These are phyloP conservation scores for Dovyalis caffra DNA, from an alignment of 345 rosid species.

Conservation along the genomic window DNA sequence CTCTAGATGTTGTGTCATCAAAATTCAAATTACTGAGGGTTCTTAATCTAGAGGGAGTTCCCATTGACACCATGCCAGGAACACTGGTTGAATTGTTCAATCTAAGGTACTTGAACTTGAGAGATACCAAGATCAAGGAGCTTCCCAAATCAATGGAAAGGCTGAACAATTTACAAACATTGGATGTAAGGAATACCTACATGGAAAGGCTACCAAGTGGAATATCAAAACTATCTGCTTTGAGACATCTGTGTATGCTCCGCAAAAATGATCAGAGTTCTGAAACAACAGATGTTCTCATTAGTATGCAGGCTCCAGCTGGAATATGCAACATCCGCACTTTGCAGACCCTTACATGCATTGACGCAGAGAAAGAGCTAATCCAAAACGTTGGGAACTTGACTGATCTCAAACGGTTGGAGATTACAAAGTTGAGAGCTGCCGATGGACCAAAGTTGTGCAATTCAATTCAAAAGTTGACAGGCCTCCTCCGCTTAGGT, in stretches of 20 bases:
- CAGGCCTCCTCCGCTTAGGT: conserved; percentile 16
- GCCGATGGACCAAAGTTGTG: conserved; percentile 25
- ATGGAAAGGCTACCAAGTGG: conserved; percentile 26
- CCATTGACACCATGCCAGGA: conserved; percentile 22
- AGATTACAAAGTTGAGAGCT: conserved; percentile 26
- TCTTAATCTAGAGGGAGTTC: conserved; percentile 21
- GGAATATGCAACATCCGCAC: conserved; percentile 21
- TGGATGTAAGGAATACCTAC: conserved; percentile 24
- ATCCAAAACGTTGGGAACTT: conserved; percentile 23
- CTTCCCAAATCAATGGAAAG: conserved; percentile 22
- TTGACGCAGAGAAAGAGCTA: conserved; percentile 23
- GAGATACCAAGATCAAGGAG: conserved; percentile 20
- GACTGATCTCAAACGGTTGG: conserved; percentile 25
- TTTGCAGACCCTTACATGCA: conserved; percentile 27
- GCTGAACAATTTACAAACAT: conserved; percentile 19
- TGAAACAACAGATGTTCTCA: not conserved
- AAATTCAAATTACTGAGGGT: conserved; percentile 31
- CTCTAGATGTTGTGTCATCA: conserved; percentile 14
- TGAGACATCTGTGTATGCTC: conserved; percentile 20
- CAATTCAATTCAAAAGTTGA: conserved; percentile 29
- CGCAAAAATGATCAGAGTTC: conserved; percentile 8
- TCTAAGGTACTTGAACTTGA: conserved; percentile 24
- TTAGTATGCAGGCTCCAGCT: conserved; percentile 17
- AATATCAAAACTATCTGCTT: conserved; percentile 19
- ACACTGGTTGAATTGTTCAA: conserved; percentile 25